Conservation (phyloP, 768 basidiomycete species). For the Boletus reticuloceps region DNA sequence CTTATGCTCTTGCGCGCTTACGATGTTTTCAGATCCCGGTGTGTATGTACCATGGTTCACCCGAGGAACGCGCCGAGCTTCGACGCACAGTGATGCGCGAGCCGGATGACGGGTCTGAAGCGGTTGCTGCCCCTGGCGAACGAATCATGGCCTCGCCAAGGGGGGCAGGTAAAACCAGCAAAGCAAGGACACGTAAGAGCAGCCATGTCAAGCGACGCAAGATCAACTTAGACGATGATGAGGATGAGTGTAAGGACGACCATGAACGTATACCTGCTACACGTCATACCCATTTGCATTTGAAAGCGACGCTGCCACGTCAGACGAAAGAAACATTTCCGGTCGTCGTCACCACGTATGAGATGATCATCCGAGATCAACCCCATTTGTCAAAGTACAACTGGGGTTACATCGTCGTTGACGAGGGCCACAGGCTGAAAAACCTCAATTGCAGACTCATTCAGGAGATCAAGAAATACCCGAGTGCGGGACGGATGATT, state of each 20-base stretch:
- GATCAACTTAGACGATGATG: constrained; percentile 3
- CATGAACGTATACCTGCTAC: constrained; percentile 17
- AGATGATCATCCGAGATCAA: constrained; percentile 87
- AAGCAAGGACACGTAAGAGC: constrained; percentile 7
- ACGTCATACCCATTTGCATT: constrained; percentile 12
- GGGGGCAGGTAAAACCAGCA: constrained; percentile 15
- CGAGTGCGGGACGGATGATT: constrained; percentile 84
- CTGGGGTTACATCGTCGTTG: constrained; percentile 94
- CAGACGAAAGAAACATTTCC: constrained; percentile 53
- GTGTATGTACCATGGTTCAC: constrained; percentile 87
- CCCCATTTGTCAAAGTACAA: constrained; percentile 60
- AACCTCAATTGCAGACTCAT: constrained; percentile 92
- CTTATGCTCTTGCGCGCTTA: neutral
- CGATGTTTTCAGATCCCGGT: constrained; percentile 63
- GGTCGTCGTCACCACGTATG: constrained; percentile 87
- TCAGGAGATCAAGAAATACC: constrained; percentile 84
- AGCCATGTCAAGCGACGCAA: constrained; percentile 23
- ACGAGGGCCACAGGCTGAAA: constrained; percentile 94
- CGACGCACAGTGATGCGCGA: constrained; percentile 58
- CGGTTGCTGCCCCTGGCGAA: constrained; percentile 20
- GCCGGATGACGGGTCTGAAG: constrained; percentile 27
- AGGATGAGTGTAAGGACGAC: constrained; percentile 9
- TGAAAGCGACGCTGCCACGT: neutral
- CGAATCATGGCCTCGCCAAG: constrained; percentile 23
- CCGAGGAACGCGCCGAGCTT: constrained; percentile 76